These are phyloP conservation scores for Phaeophleospora eucalypticola DNA, from an alignment of 2,329 filamentous ascomycete species.

Conservation along the genomic window DNA sequence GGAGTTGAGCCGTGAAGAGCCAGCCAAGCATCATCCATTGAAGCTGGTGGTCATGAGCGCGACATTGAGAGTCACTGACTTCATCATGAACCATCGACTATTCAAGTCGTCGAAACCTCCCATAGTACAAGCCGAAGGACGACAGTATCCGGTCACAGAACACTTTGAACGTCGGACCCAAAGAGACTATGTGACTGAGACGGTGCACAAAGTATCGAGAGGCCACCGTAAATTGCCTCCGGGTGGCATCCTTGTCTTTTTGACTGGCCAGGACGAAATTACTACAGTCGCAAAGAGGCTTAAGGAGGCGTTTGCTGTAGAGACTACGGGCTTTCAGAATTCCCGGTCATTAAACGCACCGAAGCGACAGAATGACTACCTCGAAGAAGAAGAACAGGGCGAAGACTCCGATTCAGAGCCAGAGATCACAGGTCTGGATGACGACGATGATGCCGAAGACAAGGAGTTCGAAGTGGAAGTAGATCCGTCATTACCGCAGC, in stretches of 20 bases:
- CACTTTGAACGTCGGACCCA: conserved; percentile 83
- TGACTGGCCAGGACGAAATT: conserved; percentile 94
- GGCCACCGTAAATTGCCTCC: conserved; percentile 87
- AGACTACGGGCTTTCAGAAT: conserved; percentile 35
- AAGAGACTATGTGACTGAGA: conserved; percentile 85
- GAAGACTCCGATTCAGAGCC: conserved; percentile 55
- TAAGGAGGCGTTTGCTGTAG: conserved; percentile 60
- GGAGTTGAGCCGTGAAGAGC: conserved; percentile 67
- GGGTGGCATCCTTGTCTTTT: conserved; percentile 86
- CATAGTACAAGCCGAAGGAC: conserved; percentile 82
- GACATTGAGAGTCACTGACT: conserved; percentile 83
- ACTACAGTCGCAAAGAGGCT: conserved; percentile 73
- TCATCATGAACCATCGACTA: conserved; percentile 75
- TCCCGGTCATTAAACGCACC: conserved; percentile 2
- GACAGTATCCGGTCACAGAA: conserved; percentile 83
- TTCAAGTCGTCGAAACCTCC: conserved; percentile 67
- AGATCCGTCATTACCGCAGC: conserved; percentile 48
- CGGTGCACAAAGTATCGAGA: conserved; percentile 77
- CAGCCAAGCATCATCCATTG: conserved; percentile 64
- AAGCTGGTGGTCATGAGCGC: conserved; percentile 99
- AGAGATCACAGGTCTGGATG: conserved; percentile 57
- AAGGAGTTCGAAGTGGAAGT: conserved; percentile 50
- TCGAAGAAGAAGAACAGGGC: conserved; percentile 38
- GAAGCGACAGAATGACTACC: conserved; percentile 27
- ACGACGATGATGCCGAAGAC: conserved; percentile 47